Evolutionary conservation across 129 eudicot species (phyloP).

Genomic region (Artemisia tridentata): DNA sequence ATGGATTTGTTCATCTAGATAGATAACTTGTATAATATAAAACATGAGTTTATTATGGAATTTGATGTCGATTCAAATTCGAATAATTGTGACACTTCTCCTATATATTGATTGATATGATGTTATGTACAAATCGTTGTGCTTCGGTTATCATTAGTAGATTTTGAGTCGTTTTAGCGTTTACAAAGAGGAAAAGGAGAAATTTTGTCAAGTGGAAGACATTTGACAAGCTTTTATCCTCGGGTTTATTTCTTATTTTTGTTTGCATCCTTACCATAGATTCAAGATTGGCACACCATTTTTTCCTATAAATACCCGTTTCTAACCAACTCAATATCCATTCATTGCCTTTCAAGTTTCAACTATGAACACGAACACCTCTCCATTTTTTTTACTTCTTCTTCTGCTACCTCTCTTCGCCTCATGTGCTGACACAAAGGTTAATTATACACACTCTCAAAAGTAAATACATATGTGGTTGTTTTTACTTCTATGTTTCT

Average conservation of each 20-base stretch:
- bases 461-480: background rate
- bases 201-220: constrained; percentile 22
- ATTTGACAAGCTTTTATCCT: constrained; percentile 9
- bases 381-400: constrained; percentile 29
- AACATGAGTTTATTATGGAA: too few species aligned
- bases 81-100: too few species aligned
- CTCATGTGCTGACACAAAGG: constrained; percentile 57
- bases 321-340: constrained; percentile 6
- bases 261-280: constrained; percentile 26
- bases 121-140: too few species aligned
- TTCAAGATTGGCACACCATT: constrained; percentile 34
- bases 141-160: too few species aligned
- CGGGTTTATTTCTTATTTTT: constrained; percentile 12
- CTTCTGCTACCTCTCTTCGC: constrained; percentile 55
- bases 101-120: too few species aligned
- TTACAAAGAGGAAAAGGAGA: constrained; percentile 2
- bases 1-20: too few species aligned
- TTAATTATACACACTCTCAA: constrained; percentile 19
- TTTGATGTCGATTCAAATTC: too few species aligned
- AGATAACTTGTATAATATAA: too few species aligned
- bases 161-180: too few species aligned
- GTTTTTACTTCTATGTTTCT: background rate
- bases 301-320: constrained; percentile 23
- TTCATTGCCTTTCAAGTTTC: constrained; percentile 24
- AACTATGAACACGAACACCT: constrained; percentile 33